Base-by-base conservation (phyloP, 495 filamentous ascomycete genomes). In the Daldinia caldariorum region DNA sequence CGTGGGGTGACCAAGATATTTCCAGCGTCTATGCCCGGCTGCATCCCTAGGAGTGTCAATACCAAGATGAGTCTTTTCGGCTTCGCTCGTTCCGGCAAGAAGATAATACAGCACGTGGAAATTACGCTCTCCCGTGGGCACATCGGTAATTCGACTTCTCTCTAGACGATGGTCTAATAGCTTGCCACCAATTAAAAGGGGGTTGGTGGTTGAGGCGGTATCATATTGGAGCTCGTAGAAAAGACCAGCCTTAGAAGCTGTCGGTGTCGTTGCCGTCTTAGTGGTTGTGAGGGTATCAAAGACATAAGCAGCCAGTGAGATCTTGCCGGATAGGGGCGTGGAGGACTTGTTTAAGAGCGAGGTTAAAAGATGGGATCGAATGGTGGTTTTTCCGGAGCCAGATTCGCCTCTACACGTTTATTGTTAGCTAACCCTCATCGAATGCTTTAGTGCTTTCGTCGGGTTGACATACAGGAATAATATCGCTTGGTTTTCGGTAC, bases 191-290 rank as follows among this genome's bases (percentile, higher is more conserved):
- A 98, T 92, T 43, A 99, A 83, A 12, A 91, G 88, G 8, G 94
- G 93, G 69, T 87, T 90, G 49, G 90, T 88, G 1, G 90, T 89
- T 0, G 94, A 90, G 2, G 92, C 86, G 6, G 92, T 94, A 76
- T 99, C 94, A 71, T 98, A 99, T 79, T 99, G 95, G 31, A 99
- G 83, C 73, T 99, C 95, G 77, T 93, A 92, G 74, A 97, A 97
- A 13, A 99, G 87, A 63, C 95, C 95, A 6, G 95, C 90, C 78
- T 97, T 97, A 13, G 94, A 97, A 26, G 95, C 95, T 6, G 92
- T 97, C 1, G 94, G 94, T 0, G 94, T 97, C 6, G 94, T 97
- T 18, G 92, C 86, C 16, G 94, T 97, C 82, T 99, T 99, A n/a
- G 94, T 99, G 6, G 95, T 97, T 4, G 95, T 99, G 43, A 99